These are phyloP conservation scores for Piromyces finnis DNA, from an alignment of 192 early-diverging fungal species.

Conservation along the genomic window DNA sequence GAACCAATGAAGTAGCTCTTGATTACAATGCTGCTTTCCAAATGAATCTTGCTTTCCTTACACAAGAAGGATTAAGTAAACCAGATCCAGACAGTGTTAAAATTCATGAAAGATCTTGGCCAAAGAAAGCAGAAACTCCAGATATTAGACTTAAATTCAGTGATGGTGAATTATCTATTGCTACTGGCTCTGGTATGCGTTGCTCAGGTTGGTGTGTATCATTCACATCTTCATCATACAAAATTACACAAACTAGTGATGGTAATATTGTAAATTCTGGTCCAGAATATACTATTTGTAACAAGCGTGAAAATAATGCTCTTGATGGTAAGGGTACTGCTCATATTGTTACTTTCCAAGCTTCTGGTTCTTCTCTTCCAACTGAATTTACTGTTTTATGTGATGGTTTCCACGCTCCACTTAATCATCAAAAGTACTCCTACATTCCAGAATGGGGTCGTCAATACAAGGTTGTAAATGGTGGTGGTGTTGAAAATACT, in stretches of 20 bases:
- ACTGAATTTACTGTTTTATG: background rate
- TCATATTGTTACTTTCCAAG: background rate
- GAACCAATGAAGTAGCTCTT: constrained; percentile 11
- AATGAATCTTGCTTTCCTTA: background rate
- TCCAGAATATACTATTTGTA: background rate
- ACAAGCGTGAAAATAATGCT: background rate
- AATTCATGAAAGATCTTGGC: background rate
- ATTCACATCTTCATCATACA: background rate
- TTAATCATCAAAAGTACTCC: background rate
- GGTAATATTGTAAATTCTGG: background rate
- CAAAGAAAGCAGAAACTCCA: background rate
- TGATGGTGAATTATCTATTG: background rate
- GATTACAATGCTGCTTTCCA: background rate
- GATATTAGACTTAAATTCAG: background rate
- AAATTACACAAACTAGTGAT: background rate
- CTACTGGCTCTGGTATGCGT: background rate
- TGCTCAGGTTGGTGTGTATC: background rate
- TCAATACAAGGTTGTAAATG: background rate
- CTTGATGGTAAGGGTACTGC: background rate
- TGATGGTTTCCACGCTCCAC: background rate
- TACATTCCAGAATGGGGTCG: background rate
- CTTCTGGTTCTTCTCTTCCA: background rate
- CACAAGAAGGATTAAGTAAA: background rate
- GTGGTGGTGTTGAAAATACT: background rate
- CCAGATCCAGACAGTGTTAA: background rate